phyloP scores from a whole-genome alignment of 2,329 filamentous ascomycete genomes.

The Neurospora crassa region DNA sequence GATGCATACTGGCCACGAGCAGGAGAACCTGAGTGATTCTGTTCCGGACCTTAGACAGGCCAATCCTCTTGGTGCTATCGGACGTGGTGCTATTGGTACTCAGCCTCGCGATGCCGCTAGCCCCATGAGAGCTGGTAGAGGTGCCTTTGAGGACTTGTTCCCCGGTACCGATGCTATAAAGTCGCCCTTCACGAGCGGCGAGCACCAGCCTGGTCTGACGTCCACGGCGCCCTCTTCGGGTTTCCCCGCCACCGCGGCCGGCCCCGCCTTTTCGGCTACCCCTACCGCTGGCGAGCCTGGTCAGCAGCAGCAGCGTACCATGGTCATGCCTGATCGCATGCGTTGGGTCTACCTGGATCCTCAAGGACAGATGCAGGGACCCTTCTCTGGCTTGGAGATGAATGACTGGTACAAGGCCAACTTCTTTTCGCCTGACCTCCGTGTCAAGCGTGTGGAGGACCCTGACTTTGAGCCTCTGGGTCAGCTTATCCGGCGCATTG shows the following conservation, averaged over 20 bases:
- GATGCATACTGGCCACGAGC: constrained; percentile 62
- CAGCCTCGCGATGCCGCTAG: constrained; percentile 49
- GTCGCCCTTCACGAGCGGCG: constrained; percentile 29
- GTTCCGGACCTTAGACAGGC: constrained; percentile 50
- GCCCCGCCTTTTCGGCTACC: constrained; percentile 25
- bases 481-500: constrained; percentile 88
- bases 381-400: constrained; percentile 96
- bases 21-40: constrained; percentile 47
- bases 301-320: constrained; percentile 62
- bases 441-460: constrained; percentile 93
- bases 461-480: constrained; percentile 89
- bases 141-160: constrained; percentile 47
- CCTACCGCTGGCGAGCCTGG: constrained; percentile 38
- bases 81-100: constrained; percentile 47
- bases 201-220: constrained; percentile 27
- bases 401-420: constrained; percentile 99
- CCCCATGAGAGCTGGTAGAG: constrained; percentile 45
- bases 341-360: constrained; percentile 97
- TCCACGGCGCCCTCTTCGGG: constrained; percentile 23
- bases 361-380: constrained; percentile 82
- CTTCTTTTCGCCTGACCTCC: constrained; percentile 89
- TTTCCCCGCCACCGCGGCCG: constrained; percentile 21
- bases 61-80: constrained; percentile 58
- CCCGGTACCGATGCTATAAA: constrained; percentile 26
- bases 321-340: constrained; percentile 99